phyloP scores from a whole-genome alignment of 1,284 basidiomycete genomes.

The Malassezia brasiliensis region DNA sequence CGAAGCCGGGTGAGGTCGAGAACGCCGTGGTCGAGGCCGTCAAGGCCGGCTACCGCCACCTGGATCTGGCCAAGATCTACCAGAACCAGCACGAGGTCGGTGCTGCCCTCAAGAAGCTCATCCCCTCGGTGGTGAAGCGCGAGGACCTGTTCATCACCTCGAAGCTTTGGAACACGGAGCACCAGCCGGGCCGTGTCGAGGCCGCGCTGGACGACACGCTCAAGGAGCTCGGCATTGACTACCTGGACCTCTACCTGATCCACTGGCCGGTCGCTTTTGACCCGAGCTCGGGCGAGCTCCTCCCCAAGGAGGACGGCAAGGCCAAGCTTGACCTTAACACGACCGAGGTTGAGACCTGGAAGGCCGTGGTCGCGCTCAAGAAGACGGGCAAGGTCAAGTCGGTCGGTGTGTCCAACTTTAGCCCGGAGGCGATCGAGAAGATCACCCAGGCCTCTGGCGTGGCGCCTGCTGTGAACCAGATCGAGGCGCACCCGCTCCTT shows the following conservation, averaged over 20 bases:
- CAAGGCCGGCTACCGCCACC: slow-evolving; percentile 40
- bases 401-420: slow-evolving; percentile 67
- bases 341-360: slow-evolving; percentile 68
- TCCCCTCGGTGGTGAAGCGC: slow-evolving; percentile 49
- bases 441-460: slow-evolving; percentile 67
- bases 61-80: slow-evolving; percentile 43
- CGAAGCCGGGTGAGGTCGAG: slow-evolving; percentile 66
- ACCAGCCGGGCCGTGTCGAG: slow-evolving; percentile 49
- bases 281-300: slow-evolving; percentile 45
- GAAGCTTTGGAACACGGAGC: slow-evolving; percentile 60
- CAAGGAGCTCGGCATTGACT: slow-evolving; percentile 47
- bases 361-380: slow-evolving; percentile 60
- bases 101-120: slow-evolving; percentile 49
- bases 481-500: slow-evolving; percentile 65
- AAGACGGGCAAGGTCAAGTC: slow-evolving; percentile 48
- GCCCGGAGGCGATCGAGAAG: slow-evolving; percentile 58
- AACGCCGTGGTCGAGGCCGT: slow-evolving; percentile 51
- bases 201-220: slow-evolving; percentile 49
- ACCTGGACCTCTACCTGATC: slow-evolving; percentile 56
- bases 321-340: slow-evolving; percentile 58
- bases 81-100: slow-evolving; percentile 50
- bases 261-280: slow-evolving; percentile 67
- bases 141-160: slow-evolving; percentile 53
- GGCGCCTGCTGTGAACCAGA: slow-evolving; percentile 68
- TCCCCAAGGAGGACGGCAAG: slow-evolving; percentile 53